Evolutionary conservation across 495 filamentous ascomycete species (phyloP).

Genomic region (Penicillium odoratum): DNA sequence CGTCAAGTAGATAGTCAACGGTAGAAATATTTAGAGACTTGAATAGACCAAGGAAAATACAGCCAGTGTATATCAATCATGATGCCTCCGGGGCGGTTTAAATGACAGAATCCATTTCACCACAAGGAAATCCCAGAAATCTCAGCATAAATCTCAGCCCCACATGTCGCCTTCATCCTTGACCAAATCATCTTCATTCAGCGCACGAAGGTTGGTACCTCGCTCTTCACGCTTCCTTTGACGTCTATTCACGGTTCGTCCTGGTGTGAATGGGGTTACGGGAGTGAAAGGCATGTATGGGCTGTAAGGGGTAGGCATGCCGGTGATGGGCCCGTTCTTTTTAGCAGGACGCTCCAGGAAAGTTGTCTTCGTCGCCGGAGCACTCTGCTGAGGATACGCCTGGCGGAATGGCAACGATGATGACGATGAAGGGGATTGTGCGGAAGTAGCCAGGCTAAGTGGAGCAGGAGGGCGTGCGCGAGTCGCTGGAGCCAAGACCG

Average conservation of each 20-base stretch:
- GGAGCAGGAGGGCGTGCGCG: constrained; percentile 36
- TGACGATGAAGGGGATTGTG: constrained; percentile 8
- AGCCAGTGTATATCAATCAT: constrained; percentile 14
- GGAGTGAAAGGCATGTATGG: constrained; percentile 93
- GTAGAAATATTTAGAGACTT: not conserved
- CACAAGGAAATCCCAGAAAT: not conserved
- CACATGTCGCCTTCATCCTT: constrained; percentile 58
- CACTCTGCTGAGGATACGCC: constrained; percentile 53
- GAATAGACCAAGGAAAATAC: constrained; percentile 9
- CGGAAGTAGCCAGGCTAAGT: constrained; percentile 35
- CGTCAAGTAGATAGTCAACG: not conserved
- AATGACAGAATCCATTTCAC: not conserved
- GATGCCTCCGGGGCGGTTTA: not conserved
- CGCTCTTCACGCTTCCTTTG: constrained; percentile 63
- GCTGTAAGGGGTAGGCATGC: constrained; percentile 77
- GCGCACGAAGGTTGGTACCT: constrained; percentile 39
- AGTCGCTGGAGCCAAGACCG: constrained; percentile 20
- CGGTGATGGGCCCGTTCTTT: constrained; percentile 65
- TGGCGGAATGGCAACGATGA: constrained; percentile 60
- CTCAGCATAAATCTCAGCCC: constrained; percentile 31
- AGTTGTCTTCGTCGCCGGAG: constrained; percentile 71
- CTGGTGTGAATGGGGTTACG: constrained; percentile 82
- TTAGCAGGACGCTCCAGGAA: constrained; percentile 68
- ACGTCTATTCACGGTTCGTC: constrained; percentile 66
- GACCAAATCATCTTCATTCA: constrained; percentile 51